These are phyloP conservation scores for Hippophae gyantsensis DNA, from an alignment of 306 rosid species.

Conservation along the genomic window DNA sequence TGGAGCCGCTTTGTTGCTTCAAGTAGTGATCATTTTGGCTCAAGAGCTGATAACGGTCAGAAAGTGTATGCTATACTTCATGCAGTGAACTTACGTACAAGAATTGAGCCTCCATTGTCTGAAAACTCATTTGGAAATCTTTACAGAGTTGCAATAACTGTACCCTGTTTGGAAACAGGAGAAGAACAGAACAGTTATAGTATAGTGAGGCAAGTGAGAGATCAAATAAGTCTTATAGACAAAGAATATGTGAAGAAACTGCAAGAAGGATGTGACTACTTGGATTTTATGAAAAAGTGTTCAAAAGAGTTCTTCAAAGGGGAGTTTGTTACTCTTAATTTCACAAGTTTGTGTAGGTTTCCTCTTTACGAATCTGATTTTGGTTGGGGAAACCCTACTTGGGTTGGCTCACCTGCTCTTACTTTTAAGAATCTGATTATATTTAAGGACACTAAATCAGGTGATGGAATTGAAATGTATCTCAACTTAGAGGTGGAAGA, in stretches of 20 bases:
- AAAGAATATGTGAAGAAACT: constrained; percentile 6
- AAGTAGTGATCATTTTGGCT: constrained; percentile 3
- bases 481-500: constrained; percentile 5
- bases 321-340: constrained; percentile 1
- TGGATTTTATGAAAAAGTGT: background rate
- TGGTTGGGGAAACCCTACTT: constrained; percentile 10
- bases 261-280: constrained; percentile 7
- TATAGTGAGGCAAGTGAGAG: constrained; percentile 8
- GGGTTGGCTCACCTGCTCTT: constrained; percentile 5
- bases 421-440: constrained; percentile 2
- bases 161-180: constrained; percentile 7
- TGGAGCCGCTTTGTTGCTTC: constrained; percentile 43
- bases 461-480: constrained; percentile 14
- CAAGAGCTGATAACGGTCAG: background rate
- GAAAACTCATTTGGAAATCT: constrained; percentile 1
- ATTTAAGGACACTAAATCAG: constrained; percentile 4
- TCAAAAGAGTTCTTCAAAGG: background rate
- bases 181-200: background rate
- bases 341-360: constrained; percentile 9
- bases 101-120: constrained; percentile 4
- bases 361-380: constrained; percentile 13
- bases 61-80: background rate
- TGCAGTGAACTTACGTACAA: constrained; percentile 4
- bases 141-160: background rate
- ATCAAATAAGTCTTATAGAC: constrained; percentile 11